phyloP scores from a whole-genome alignment of 2,329 filamentous ascomycete species.

The Trichoderma asperellum region DNA sequence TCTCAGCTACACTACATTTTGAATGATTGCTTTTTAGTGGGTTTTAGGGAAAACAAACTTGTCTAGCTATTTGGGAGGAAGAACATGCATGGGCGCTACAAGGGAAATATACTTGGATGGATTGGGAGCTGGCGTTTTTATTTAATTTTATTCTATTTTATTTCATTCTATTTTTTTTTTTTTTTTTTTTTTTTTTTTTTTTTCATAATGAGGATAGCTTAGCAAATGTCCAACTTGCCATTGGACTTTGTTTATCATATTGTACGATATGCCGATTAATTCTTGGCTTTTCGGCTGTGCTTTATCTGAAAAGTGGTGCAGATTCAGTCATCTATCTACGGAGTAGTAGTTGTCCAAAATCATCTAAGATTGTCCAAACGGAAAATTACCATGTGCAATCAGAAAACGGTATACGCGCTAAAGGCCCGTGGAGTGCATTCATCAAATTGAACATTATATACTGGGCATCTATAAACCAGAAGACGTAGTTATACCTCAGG shows the following conservation, averaged over 20 bases:
- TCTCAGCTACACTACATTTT: conserved; percentile 15
- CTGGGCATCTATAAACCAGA: neutral
- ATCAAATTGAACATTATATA: neutral
- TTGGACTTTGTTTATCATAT: neutral
- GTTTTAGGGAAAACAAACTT: neutral
- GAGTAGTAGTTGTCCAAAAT: neutral
- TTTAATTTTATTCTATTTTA: too few species aligned
- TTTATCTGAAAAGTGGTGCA: neutral
- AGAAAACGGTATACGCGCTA: neutral
- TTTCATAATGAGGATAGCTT: neutral
- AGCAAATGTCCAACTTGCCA: neutral
- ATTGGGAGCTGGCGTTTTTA: conserved; percentile 4
- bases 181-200: too few species aligned
- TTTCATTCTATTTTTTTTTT: neutral
- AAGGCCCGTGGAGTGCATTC: neutral
- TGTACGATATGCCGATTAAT: neutral
- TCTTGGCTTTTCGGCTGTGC: neutral
- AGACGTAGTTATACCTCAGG: neutral
- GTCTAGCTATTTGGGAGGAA: neutral
- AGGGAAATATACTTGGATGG: neutral
- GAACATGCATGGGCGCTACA: neutral
- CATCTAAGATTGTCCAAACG: neutral
- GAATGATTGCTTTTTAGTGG: neutral
- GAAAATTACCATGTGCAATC: neutral
- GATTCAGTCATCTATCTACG: too few species aligned